Base-by-base conservation (phyloP, 768 basidiomycete genomes). In the Mycena filopes region DNA sequence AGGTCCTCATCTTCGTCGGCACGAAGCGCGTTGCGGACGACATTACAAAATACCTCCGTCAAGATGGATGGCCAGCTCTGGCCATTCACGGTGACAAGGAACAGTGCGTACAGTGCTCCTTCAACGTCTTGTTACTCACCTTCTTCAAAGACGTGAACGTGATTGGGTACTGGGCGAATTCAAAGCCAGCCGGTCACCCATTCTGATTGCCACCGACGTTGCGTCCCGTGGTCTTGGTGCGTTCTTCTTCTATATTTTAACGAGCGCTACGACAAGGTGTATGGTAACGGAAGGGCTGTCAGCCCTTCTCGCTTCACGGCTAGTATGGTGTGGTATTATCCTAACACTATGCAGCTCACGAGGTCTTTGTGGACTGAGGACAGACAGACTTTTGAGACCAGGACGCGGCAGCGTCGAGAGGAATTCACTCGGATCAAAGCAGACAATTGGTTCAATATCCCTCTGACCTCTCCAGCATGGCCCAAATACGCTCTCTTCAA, bases 21-120 rank as follows among this genome's bases (percentile, higher is more conserved):
- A 99, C 98, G 26, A 99, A 99, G 81, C 87, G 97, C 49, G 94
- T 97, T 63, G 98, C 98, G 54, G 98, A 99, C 77, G 98, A 99
- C 68, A 92, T 99, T 73, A 99, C 98, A 21, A 99, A 98, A 80
- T 96, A 95, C 74, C 84, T 99, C 62, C 92, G 98, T 63, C 92
- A 94, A 84, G 98, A 99, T 74, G 98, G 98, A 16, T 99, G 98
- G 98, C 98, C 98, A n/a, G 98, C 98, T 16, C 83, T 99, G 40
- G 97, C 98, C 57, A 99, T 99, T 73, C 98, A 99, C 75, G 98
- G 98, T 73, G 98, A 99, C 83, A 99, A 99, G 81, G 96, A 96
- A 83, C 95, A 98, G 93, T 96, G 76, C 71, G 92, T 84, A 4
- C 21, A 55, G 25, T 5, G 21, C 63, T 13, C 46, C 25, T 10